Conservation (phyloP, 192 early-diverging fungal genomes). For the Gamsiella multidivaricata region DNA sequence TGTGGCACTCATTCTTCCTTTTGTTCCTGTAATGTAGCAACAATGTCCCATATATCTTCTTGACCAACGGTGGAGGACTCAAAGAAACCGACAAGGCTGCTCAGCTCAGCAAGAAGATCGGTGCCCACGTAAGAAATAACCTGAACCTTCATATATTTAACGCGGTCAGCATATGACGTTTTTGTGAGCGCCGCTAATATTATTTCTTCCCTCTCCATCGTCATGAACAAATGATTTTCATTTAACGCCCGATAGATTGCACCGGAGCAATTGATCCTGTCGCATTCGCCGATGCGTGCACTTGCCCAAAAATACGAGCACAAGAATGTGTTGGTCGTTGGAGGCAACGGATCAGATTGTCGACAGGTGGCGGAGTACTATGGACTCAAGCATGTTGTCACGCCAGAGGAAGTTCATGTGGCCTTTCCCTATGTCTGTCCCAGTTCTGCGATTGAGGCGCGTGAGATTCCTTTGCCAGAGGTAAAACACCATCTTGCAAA, state of each 20-base stretch:
- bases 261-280: constrained; percentile 76
- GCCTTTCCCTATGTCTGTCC: constrained; percentile 69
- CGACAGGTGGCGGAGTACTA: constrained; percentile 74
- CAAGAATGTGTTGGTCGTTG: constrained; percentile 79
- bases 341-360: constrained; percentile 69
- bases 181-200: neutral
- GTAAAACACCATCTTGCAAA: no score
- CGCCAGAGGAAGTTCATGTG: constrained; percentile 67
- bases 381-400: constrained; percentile 70
- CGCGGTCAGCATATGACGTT: neutral
- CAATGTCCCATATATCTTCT: constrained; percentile 79
- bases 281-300: constrained; percentile 88
- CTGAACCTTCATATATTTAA: neutral
- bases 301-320: constrained; percentile 70
- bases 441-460: constrained; percentile 32
- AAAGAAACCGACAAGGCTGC: constrained; percentile 77
- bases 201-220: neutral
- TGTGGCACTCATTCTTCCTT: neutral
- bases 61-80: constrained; percentile 93
- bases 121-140: constrained; percentile 51
- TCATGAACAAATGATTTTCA: no score
- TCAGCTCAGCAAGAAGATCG: constrained; percentile 72
- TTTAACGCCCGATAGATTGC: constrained; percentile 58
- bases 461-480: constrained; percentile 30
- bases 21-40: constrained; percentile 28